A percentile compares a stretch with the other conserved stretches of the same genome.
Evolutionary conservation across 2,329 filamentous ascomycete genomes (phyloP).

Genomic region (Purpureocillium takamizusanense): DNA sequence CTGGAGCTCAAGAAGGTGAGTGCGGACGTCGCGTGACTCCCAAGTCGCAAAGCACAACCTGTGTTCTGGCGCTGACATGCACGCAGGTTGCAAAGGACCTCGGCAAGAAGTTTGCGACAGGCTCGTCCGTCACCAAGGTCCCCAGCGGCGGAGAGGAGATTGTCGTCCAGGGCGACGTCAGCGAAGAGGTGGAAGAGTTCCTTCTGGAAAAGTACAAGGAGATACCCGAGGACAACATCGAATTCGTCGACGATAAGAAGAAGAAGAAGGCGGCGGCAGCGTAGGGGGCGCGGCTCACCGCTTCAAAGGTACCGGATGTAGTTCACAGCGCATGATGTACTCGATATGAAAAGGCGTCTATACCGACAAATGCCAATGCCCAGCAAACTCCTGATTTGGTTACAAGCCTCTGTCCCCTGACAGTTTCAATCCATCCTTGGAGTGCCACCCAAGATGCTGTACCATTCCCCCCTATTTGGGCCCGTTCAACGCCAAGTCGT

Average conservation of each 20-base stretch:
- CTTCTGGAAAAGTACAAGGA: conserved; percentile 80
- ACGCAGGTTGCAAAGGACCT: conserved; percentile 74
- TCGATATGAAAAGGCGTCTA: too few relatives aligned
- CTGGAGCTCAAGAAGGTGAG: conserved; percentile 80
- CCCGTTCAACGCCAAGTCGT: conserved; percentile 4
- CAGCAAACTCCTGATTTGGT: conserved; percentile 6
- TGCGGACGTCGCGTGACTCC: not conserved
- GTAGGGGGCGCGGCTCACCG: conserved; percentile 3
- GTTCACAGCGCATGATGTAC: not conserved
- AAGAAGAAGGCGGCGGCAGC: conserved; percentile 45
- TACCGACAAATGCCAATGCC: not conserved
- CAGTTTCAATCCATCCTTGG: not conserved
- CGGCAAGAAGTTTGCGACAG: conserved; percentile 97
- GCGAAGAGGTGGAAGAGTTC: conserved; percentile 89
- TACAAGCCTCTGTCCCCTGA: conserved; percentile 1
- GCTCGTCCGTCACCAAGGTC: conserved; percentile 83
- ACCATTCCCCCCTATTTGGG: not conserved
- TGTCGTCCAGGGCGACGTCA: conserved; percentile 93
- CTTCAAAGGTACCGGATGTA: too few relatives aligned
- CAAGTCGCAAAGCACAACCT: not conserved
- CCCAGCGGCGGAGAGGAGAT: conserved; percentile 87
- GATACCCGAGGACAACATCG: conserved; percentile 91
- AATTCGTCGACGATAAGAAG: conserved; percentile 93
- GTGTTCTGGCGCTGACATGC: conserved; percentile 3
- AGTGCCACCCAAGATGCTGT: conserved; percentile 1